Percentiles rank a stretch among this genome's conserved stretches.
Evolutionary conservation across 176 grass and related monocot species (phyloP).

Genomic region (Ampelocalamus luodianensis): DNA sequence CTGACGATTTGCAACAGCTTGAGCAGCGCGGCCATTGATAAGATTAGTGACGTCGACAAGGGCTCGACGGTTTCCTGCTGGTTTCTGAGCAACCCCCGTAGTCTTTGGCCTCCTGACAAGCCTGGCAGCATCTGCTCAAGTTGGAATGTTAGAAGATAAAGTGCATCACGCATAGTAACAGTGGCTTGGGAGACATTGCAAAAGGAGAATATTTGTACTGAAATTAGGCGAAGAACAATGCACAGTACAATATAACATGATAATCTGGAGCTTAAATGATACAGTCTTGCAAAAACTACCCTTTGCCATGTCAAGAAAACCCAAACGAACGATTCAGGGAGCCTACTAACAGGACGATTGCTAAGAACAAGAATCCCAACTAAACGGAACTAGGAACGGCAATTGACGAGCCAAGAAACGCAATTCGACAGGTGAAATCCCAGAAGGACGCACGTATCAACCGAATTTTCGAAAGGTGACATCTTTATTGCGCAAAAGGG

Average conservation of each 20-base stretch:
- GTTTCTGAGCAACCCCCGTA: constrained; percentile 5
- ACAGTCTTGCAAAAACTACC: not conserved
- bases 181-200: not conserved
- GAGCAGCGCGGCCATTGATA: constrained; percentile 26
- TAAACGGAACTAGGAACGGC: not conserved
- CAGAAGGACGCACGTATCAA: not conserved
- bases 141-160: constrained; percentile 28
- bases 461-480: not conserved
- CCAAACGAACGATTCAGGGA: not conserved
- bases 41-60: constrained; percentile 44
- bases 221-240: not conserved
- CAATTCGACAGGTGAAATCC: not conserved
- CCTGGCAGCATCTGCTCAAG: constrained; percentile 36
- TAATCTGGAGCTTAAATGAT: constrained; percentile 1
- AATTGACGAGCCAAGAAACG: not conserved
- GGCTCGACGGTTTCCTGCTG: constrained; percentile 14
- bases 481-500: not conserved
- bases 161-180: not conserved
- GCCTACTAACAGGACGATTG: not conserved
- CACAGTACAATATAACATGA: not conserved
- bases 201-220: not conserved
- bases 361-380: constrained; percentile 10
- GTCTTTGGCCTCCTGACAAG: constrained; percentile 37
- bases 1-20: constrained; percentile 20
- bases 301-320: no score